Evolutionary conservation across 2,329 filamentous ascomycete genomes (phyloP).

Genomic region (Cladosporium oxysporum): DNA sequence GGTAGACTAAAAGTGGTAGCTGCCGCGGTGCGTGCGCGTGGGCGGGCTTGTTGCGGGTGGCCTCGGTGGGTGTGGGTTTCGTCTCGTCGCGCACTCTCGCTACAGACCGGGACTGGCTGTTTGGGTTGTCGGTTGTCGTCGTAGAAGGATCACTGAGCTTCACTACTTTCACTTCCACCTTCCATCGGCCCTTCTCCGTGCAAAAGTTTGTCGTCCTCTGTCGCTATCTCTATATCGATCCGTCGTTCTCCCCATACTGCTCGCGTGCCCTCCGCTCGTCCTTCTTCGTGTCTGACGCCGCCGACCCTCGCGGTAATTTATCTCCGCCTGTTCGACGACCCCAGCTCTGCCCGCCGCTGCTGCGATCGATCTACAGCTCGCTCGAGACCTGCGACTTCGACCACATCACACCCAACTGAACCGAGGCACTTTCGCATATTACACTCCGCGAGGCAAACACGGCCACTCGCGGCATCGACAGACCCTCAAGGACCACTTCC

Average conservation of each 20-base stretch:
- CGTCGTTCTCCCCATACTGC: neutral
- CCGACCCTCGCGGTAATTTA: neutral
- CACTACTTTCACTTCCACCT: slow-evolving; percentile 13
- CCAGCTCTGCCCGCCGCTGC: neutral
- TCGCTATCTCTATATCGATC: neutral
- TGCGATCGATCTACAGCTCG: neutral
- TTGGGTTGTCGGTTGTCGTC: neutral
- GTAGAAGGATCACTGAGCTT: neutral
- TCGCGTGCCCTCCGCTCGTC: slow-evolving; percentile 14
- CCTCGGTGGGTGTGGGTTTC: neutral
- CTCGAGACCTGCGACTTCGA: neutral
- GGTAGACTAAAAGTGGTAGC: neutral
- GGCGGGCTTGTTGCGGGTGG: neutral
- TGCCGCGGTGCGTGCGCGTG: neutral
- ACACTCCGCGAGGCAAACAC: slow-evolving; percentile 4
- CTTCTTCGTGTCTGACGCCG: neutral
- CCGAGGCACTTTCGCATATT: neutral
- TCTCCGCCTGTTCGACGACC: slow-evolving; percentile 5
- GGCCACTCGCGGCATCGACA: slow-evolving; percentile 20
- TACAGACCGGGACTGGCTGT: slow-evolving; percentile 5
- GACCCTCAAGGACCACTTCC: neutral
- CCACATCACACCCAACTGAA: neutral
- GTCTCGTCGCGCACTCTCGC: neutral
- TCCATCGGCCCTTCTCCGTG: slow-evolving; percentile 17
- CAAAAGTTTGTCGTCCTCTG: slow-evolving; percentile 7